These are phyloP conservation scores for Candida hispaniensis DNA, from an alignment of 805 yeast species.

Conservation along the genomic window DNA sequence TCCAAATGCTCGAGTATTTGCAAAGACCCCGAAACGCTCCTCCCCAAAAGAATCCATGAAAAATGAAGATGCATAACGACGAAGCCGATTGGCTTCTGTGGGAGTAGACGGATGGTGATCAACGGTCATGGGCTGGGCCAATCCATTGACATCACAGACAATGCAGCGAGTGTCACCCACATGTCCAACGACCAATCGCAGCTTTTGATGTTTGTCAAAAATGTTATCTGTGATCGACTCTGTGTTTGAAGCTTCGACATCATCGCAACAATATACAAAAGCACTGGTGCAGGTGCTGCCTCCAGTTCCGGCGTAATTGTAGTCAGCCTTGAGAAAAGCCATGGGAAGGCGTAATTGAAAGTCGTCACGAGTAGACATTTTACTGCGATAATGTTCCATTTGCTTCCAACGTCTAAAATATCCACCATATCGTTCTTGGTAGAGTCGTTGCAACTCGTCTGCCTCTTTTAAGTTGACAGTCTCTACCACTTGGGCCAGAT, in stretches of 20 bases:
- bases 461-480: slow-evolving; percentile 31
- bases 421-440: slow-evolving; percentile 53
- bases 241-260: slow-evolving; percentile 7
- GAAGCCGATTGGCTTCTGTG: slow-evolving; percentile 60
- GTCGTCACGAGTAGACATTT: slow-evolving; percentile 39
- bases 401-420: slow-evolving; percentile 78
- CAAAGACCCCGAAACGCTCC: slow-evolving; percentile 67
- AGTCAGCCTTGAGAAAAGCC: slow-evolving; percentile 57
- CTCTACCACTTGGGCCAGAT: slow-evolving; percentile 48
- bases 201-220: slow-evolving; percentile 12
- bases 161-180: slow-evolving; percentile 88
- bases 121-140: slow-evolving; percentile 65
- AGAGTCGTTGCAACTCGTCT: slow-evolving; percentile 41
- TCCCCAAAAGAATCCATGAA: slow-evolving; percentile 90
- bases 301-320: slow-evolving; percentile 34
- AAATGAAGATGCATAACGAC: slow-evolving; percentile 50
- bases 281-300: slow-evolving; percentile 73
- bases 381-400: slow-evolving; percentile 30
- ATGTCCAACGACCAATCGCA: slow-evolving; percentile 60
- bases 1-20: slow-evolving; percentile 92
- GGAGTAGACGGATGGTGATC: slow-evolving; percentile 84
- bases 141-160: slow-evolving; percentile 69
- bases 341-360: slow-evolving; percentile 49
- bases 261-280: slow-evolving; percentile 39
- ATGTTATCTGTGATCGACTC: slow-evolving; percentile 9